phyloP scores from a whole-genome alignment of 139 green algal genomes.

The Ettlia oleoabundans region DNA sequence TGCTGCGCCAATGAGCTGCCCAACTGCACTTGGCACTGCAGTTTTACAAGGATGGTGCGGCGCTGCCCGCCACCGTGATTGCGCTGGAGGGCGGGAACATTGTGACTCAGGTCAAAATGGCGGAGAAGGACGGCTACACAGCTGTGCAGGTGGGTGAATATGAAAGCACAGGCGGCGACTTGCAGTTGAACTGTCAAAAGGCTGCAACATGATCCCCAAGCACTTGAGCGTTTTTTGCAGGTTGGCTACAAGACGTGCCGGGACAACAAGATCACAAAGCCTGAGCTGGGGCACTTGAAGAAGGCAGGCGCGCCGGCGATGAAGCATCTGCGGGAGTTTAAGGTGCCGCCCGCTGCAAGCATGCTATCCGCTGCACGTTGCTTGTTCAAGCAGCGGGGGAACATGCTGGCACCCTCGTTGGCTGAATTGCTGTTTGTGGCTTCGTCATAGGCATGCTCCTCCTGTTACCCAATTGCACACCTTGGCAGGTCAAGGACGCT shows the following conservation, averaged over 20 bases:
- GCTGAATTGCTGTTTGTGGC: too few relatives aligned
- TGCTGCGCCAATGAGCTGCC: too few relatives aligned
- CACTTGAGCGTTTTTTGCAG: too few relatives aligned
- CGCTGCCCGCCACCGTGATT: conserved; percentile 91
- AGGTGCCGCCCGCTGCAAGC: conserved; percentile 53
- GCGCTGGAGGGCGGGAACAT: conserved; percentile 91
- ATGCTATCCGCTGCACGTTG: not conserved
- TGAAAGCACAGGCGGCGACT: too few relatives aligned
- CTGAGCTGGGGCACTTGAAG: conserved; percentile 91
- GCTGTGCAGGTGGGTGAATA: too few relatives aligned
- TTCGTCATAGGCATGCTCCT: not conserved
- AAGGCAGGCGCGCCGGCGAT: conserved; percentile 86
- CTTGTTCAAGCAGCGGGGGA: not conserved
- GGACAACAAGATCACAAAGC: conserved; percentile 90
- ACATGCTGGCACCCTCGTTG: not conserved
- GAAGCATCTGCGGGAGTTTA: conserved; percentile 92
- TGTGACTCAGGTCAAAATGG: conserved; percentile 94
- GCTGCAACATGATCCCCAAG: conserved; percentile 1
- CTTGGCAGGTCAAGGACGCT: conserved; percentile 72
- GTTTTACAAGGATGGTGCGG: conserved; percentile 89
- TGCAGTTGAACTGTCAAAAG: too few relatives aligned
- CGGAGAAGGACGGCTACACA: conserved; percentile 93
- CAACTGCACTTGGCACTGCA: too few relatives aligned
- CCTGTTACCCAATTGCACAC: not conserved
- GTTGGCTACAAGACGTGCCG: conserved; percentile 79